A percentile compares a stretch with the other conserved stretches of the same genome.
Conservation (phyloP, 2,329 filamentous ascomycete genomes). For the Microcyclospora pomicola region DNA sequence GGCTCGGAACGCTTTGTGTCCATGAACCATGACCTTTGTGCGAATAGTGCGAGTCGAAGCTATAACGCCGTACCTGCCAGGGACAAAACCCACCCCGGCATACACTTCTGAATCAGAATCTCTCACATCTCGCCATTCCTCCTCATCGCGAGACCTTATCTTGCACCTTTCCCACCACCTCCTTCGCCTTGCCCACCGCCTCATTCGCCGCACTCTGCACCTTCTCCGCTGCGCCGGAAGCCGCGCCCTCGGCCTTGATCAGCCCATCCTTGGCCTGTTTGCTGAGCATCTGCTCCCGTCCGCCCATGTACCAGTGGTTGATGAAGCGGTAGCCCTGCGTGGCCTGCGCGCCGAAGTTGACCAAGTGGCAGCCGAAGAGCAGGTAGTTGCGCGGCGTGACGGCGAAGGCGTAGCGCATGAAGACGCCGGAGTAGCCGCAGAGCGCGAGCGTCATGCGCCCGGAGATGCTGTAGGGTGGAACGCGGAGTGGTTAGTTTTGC, state of each 20-base stretch:
- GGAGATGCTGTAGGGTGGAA: constrained; percentile 39
- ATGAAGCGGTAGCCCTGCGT: constrained; percentile 50
- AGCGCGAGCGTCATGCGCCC: constrained; percentile 50
- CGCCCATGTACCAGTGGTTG: constrained; percentile 43
- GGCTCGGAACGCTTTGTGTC: too few relatives aligned
- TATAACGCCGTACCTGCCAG: too few relatives aligned
- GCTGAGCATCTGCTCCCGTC: constrained; percentile 27
- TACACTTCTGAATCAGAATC: too few relatives aligned
- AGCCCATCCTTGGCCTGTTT: constrained; percentile 26
- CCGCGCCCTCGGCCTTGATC: constrained; percentile 12
- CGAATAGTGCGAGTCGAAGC: too few relatives aligned
- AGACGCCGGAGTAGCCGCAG: constrained; percentile 46
- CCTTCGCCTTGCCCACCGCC: constrained; percentile 10
- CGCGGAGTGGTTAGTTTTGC: neutral
- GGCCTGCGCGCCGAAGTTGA: constrained; percentile 49
- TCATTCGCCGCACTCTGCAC: constrained; percentile 17
- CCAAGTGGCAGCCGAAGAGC: constrained; percentile 52
- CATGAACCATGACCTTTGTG: too few relatives aligned
- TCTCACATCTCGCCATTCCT: neutral
- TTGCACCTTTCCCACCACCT: constrained; percentile 12
- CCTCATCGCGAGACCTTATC: constrained; percentile 12
- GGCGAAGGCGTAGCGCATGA: constrained; percentile 54
- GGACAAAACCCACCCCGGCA: too few relatives aligned
- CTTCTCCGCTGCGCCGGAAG: constrained; percentile 17
- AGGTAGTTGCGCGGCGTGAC: constrained; percentile 52